These are phyloP conservation scores for Oidiodendron maius DNA, from an alignment of 495 filamentous ascomycete species.

Conservation along the genomic window DNA sequence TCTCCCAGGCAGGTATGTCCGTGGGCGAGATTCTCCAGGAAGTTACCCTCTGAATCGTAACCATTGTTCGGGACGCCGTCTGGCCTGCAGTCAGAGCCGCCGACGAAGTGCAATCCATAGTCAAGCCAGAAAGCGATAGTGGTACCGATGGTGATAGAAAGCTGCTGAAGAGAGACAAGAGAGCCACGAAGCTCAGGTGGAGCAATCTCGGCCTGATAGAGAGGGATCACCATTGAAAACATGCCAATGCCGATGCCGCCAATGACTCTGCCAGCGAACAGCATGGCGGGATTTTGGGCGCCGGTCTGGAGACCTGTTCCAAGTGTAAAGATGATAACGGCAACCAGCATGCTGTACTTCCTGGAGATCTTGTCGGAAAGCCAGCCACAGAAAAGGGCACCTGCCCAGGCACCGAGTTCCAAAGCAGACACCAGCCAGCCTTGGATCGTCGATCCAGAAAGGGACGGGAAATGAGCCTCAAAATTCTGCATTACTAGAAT, in stretches of 20 bases:
- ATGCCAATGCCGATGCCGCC: constrained; percentile 58
- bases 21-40: constrained; percentile 21
- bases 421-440: constrained; percentile 15
- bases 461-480: constrained; percentile 24
- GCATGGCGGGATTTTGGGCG: constrained; percentile 49
- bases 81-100: constrained; percentile 7
- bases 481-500: constrained; percentile 16
- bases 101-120: constrained; percentile 32
- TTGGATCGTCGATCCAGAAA: constrained; percentile 14
- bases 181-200: constrained; percentile 51
- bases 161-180: constrained; percentile 48
- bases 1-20: constrained; percentile 18
- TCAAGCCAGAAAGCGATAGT: constrained; percentile 53
- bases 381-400: constrained; percentile 52
- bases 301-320: constrained; percentile 52
- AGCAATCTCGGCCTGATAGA: constrained; percentile 53
- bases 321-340: constrained; percentile 48
- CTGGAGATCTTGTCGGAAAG: constrained; percentile 54
- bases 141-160: constrained; percentile 48
- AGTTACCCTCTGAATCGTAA: constrained; percentile 25
- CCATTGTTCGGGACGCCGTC: constrained; percentile 20
- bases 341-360: constrained; percentile 50
- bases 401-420: constrained; percentile 27
- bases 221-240: constrained; percentile 27
- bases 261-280: constrained; percentile 52